Evolutionary conservation across 2,329 filamentous ascomycete species (phyloP).

Genomic region (Penicillium vulpinum): DNA sequence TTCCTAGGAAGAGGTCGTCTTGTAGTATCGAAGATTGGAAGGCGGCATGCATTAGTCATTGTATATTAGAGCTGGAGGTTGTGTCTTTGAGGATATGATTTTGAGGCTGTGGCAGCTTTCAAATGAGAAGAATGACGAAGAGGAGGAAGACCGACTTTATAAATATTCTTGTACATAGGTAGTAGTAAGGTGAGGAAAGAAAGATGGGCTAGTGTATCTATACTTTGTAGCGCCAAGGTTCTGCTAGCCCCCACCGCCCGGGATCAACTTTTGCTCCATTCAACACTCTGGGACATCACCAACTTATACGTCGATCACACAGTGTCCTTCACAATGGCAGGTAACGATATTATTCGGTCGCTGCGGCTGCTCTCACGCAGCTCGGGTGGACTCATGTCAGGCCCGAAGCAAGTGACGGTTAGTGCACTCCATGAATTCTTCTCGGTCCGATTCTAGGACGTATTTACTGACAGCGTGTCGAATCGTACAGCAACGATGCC

Average conservation of each 20-base stretch:
- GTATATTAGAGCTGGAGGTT: too few species aligned
- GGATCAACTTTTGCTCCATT: constrained; percentile 36
- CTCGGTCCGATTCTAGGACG: neutral
- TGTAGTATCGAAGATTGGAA: constrained; percentile 22
- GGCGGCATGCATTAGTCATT: too few species aligned
- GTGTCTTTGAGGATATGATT: too few species aligned
- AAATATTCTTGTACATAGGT: too few species aligned
- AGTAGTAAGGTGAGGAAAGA: too few species aligned
- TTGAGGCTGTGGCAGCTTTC: too few species aligned
- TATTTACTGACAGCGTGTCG: constrained; percentile 24
- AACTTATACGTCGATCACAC: constrained; percentile 10
- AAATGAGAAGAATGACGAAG: too few species aligned
- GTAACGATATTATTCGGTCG: constrained; percentile 37
- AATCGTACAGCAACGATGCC: constrained; percentile 43
- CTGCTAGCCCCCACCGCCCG: constrained; percentile 35
- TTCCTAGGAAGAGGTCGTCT: constrained; percentile 33
- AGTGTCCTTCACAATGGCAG: constrained; percentile 34
- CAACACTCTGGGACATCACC: constrained; percentile 16
- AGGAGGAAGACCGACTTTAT: too few species aligned
- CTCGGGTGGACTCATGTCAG: constrained; percentile 36
- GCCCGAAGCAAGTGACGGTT: constrained; percentile 40
- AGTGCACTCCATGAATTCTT: constrained; percentile 10
- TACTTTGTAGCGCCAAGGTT: constrained; percentile 29
- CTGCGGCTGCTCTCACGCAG: constrained; percentile 42
- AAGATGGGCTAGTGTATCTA: neutral